These are phyloP conservation scores for Amanita brunnescens DNA, from an alignment of 768 basidiomycete species.

Conservation along the genomic window DNA sequence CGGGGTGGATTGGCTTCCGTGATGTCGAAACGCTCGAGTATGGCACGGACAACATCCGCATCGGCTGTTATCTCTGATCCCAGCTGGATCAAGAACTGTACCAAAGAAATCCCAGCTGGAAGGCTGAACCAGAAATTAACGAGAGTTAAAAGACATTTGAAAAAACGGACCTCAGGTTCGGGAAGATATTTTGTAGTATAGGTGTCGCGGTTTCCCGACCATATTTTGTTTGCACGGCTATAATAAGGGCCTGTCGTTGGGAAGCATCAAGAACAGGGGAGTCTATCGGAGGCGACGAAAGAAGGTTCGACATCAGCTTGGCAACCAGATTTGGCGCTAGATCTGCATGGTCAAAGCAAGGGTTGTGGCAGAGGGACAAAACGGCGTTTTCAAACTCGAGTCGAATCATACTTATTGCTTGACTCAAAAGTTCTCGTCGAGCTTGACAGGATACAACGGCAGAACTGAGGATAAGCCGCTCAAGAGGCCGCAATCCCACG, in stretches of 20 bases:
- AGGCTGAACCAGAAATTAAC: constrained; percentile 35
- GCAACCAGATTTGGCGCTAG: constrained; percentile 65
- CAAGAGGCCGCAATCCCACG: constrained; percentile 70
- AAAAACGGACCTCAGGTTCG: constrained; percentile 56
- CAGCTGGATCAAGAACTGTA: constrained; percentile 68
- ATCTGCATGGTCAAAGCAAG: constrained; percentile 77
- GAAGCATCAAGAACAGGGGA: constrained; percentile 60
- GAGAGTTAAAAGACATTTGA: neutral
- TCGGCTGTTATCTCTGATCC: constrained; percentile 77
- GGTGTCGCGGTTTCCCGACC: constrained; percentile 69
- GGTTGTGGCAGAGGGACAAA: constrained; percentile 66
- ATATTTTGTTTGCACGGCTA: constrained; percentile 71
- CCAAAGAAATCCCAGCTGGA: constrained; percentile 55
- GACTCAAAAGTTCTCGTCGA: constrained; percentile 50
- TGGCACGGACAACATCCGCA: constrained; percentile 55
- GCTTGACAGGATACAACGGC: constrained; percentile 59
- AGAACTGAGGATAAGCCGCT: constrained; percentile 68
- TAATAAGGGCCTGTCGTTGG: constrained; percentile 69
- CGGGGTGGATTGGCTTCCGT: constrained; percentile 63
- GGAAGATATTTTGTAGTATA: constrained; percentile 65
- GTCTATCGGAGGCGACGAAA: constrained; percentile 63
- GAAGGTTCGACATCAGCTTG: constrained; percentile 73
- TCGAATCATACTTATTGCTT: constrained; percentile 60
- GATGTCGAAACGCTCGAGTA: constrained; percentile 70
- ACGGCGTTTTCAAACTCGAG: constrained; percentile 75